Base-by-base conservation (phyloP, 768 basidiomycete species). In the Collybia mongolica region DNA sequence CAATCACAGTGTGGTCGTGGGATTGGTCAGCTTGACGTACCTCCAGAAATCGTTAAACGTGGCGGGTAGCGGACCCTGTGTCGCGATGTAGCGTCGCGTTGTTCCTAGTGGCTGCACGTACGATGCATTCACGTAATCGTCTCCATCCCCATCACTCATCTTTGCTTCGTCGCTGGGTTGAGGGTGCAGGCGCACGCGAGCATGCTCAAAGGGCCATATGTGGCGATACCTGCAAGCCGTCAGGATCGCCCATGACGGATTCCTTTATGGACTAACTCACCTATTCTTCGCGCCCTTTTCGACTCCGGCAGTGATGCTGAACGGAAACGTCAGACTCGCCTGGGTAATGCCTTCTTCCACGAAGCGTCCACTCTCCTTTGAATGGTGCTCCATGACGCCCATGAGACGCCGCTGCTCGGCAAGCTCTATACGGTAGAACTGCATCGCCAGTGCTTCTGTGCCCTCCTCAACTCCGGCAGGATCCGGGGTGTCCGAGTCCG, bases 161-260 rank as follows among this genome's bases (percentile, higher is more conserved):
- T 29, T 29, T 35, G 47, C 36, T 3, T 46, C 20, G 12, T 46
- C 52, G 24, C 59, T 56, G 43, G 51, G 58, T 36, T 58, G 58
- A 29, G 68, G 63, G 49, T 77, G 72, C 46, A 98, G 73, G 41
- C 86, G 79, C 3, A 98, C 94, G 35, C 96, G 86, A 18, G 95
- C 88, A 61, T 95, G 93, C 62, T 96, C 94, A 56, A 94, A 98
- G 0, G 96, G 96, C 92, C 94, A 98, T 50, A 98, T 97, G 64
- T 98, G 89, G 52, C 88, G 86, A 71, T 97, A 98, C 54, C 93
- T 93, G 54, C 14, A 11, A 3, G 32, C 26, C 43, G 12, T 28
- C 23, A 28, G 55, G 38, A 53, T 18, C n/a, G n/a, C n/a, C n/a
- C n/a, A 49, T 11, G 5, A 12, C 4, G 7, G 24, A 26, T 26